Evolutionary conservation across 2,329 filamentous ascomycete genomes (phyloP).

Genomic region (Penicillium olsonii): DNA sequence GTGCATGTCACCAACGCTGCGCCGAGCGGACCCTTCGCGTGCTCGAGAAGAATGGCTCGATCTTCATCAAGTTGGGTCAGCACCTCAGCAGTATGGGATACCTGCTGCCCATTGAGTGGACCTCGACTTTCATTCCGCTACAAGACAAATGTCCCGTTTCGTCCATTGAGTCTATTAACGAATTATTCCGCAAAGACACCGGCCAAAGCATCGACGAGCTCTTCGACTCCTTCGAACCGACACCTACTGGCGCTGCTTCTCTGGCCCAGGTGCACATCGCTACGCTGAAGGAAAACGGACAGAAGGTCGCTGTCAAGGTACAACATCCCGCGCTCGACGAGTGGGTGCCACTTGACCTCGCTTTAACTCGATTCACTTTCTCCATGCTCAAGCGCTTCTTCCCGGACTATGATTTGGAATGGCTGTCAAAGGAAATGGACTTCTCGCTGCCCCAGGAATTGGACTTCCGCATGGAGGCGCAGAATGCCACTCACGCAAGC

Average conservation of each 20-base stretch:
- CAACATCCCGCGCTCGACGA: conserved; percentile 88
- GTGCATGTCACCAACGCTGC: conserved; percentile 87
- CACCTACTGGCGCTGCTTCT: conserved; percentile 88
- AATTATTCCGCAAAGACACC: conserved; percentile 84
- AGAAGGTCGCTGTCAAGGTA: conserved; percentile 92
- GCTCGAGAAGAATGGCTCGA: conserved; percentile 93
- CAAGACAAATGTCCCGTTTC: conserved; percentile 96
- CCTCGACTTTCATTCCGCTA: conserved; percentile 88
- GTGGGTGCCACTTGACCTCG: conserved; percentile 86
- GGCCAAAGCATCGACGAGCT: conserved; percentile 75
- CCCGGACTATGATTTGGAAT: conserved; percentile 95
- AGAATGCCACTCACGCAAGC: conserved; percentile 77
- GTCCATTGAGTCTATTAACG: conserved; percentile 79
- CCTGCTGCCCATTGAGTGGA: conserved; percentile 87
- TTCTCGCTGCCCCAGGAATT: conserved; percentile 85
- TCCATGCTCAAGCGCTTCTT: conserved; percentile 88
- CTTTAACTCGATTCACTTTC: conserved; percentile 86
- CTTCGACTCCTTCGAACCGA: conserved; percentile 79
- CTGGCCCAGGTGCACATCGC: conserved; percentile 93
- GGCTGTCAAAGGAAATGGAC: conserved; percentile 93
- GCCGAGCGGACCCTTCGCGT: conserved; percentile 83
- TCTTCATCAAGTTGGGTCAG: conserved; percentile 97
- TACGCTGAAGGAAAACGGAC: conserved; percentile 75
- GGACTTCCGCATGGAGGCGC: conserved; percentile 81
- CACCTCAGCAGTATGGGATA: conserved; percentile 97